These are phyloP conservation scores for Aspergillus sp. DNA, from an alignment of 2,329 filamentous ascomycete genomes.

Conservation along the genomic window DNA sequence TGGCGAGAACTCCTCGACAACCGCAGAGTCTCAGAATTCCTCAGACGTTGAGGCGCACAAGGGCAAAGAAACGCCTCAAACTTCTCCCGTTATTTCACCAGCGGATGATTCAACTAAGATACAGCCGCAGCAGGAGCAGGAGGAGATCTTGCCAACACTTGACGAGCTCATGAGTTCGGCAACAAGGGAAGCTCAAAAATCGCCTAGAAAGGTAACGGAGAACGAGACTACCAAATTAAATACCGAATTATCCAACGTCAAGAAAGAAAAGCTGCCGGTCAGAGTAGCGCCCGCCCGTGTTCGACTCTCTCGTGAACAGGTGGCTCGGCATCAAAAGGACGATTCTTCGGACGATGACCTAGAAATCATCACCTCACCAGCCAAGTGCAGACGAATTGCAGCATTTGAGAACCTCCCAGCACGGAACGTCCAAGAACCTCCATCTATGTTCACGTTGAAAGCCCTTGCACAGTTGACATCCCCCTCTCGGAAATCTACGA, in stretches of 20 bases:
- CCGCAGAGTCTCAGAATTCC: conserved; percentile 52
- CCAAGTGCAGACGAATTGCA: conserved; percentile 45
- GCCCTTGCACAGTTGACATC: conserved; percentile 71
- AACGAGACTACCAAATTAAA: conserved; percentile 16
- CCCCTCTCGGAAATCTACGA: conserved; percentile 54
- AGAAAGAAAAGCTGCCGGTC: conserved; percentile 30
- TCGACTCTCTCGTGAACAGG: conserved; percentile 39
- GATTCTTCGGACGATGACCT: conserved; percentile 58
- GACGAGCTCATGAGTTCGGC: conserved; percentile 36
- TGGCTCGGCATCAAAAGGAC: conserved; percentile 35
- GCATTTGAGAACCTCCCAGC: conserved; percentile 70
- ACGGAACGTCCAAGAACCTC: conserved; percentile 59
- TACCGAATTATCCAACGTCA: conserved; percentile 23
- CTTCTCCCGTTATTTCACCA: conserved; percentile 54
- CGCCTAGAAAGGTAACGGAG: conserved; percentile 6
- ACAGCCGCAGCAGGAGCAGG: conserved; percentile 21
- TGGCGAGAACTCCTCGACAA: conserved; percentile 35
- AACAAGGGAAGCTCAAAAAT: conserved; percentile 11
- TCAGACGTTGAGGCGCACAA: conserved; percentile 45
- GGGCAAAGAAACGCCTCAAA: conserved; percentile 66
- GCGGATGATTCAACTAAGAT: background rate
- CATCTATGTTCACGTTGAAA: conserved; percentile 67
- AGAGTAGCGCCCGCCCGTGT: conserved; percentile 40
- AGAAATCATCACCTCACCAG: conserved; percentile 58
- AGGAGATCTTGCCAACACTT: conserved; percentile 40